Evolutionary conservation across 768 basidiomycete genomes (phyloP).

Genomic region (Mycena polygramma): DNA sequence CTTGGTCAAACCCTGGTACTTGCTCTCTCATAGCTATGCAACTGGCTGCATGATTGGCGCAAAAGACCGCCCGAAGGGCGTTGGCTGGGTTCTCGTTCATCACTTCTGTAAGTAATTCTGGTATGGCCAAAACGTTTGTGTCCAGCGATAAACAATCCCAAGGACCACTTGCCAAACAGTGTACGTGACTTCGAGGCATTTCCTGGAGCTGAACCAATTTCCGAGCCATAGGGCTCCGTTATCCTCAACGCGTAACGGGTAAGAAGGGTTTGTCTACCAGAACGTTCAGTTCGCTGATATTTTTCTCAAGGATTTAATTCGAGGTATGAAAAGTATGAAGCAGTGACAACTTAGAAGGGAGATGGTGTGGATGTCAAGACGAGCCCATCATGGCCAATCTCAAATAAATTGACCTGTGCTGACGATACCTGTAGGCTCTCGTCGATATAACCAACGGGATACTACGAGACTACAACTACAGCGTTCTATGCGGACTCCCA

Average conservation of each 20-base stretch:
- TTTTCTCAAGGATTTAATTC: constrained; percentile 46
- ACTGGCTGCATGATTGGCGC: constrained; percentile 55
- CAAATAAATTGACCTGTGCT: no score
- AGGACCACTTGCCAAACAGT: constrained; percentile 27
- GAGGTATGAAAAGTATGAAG: constrained; percentile 46
- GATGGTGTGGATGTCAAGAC: neutral
- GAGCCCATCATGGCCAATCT: neutral
- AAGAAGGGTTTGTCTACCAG: neutral
- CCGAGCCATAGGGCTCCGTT: constrained; percentile 45
- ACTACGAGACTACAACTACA: constrained; percentile 53
- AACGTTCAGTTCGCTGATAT: neutral
- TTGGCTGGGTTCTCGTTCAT: constrained; percentile 50
- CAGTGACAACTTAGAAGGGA: neutral
- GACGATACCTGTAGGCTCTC: constrained; percentile 44
- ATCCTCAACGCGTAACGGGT: constrained; percentile 50
- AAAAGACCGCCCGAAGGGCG: constrained; percentile 48
- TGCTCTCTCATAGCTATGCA: constrained; percentile 54
- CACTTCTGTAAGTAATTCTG: constrained; percentile 57
- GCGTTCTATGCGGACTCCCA: constrained; percentile 53
- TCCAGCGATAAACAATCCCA: neutral
- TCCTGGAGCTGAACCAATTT: neutral
- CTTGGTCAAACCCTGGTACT: no score
- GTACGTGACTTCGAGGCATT: neutral
- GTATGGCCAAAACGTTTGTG: constrained; percentile 48
- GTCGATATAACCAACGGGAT: constrained; percentile 51